phyloP scores from a whole-genome alignment of 805 yeast genomes.

The Saturnispora serradocipensis region DNA sequence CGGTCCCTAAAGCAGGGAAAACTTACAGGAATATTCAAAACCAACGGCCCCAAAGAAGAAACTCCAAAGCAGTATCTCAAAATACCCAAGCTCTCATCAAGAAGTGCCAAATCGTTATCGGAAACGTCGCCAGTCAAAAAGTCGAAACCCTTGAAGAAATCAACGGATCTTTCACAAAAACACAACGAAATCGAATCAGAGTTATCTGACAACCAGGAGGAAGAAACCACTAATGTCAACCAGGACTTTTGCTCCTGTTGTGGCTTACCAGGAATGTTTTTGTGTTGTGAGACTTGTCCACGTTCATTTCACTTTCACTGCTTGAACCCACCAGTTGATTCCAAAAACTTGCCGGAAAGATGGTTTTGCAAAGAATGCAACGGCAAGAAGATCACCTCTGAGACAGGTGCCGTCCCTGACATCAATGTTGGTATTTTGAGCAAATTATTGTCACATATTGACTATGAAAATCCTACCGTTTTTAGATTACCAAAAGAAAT shows the following conservation, averaged over 20 bases:
- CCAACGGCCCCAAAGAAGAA: background rate
- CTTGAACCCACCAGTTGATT: constrained; percentile 82
- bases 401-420: background rate
- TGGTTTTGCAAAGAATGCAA: constrained; percentile 84
- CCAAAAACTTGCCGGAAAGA: constrained; percentile 64
- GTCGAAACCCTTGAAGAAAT: constrained; percentile 12
- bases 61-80: background rate
- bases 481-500: constrained; percentile 60
- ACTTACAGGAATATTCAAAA: background rate
- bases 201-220: constrained; percentile 6
- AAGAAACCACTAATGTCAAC: constrained; percentile 33
- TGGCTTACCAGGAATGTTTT: constrained; percentile 78
- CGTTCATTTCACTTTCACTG: constrained; percentile 86
- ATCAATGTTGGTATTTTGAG: constrained; percentile 38
- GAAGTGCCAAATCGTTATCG: background rate
- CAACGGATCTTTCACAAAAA: background rate
- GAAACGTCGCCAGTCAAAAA: constrained; percentile 8
- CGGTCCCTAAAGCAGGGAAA: background rate
- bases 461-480: constrained; percentile 54
- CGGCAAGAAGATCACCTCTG: constrained; percentile 27
- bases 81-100: background rate
- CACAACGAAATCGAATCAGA: background rate
- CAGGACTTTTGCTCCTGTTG: constrained; percentile 91
- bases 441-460: constrained; percentile 50
- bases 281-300: constrained; percentile 94